A percentile compares a stretch with the other conserved stretches of the same genome.
These are phyloP conservation scores for Bassia scoparia DNA, from an alignment of 148 eudicot genomes.

Conservation along the genomic window DNA sequence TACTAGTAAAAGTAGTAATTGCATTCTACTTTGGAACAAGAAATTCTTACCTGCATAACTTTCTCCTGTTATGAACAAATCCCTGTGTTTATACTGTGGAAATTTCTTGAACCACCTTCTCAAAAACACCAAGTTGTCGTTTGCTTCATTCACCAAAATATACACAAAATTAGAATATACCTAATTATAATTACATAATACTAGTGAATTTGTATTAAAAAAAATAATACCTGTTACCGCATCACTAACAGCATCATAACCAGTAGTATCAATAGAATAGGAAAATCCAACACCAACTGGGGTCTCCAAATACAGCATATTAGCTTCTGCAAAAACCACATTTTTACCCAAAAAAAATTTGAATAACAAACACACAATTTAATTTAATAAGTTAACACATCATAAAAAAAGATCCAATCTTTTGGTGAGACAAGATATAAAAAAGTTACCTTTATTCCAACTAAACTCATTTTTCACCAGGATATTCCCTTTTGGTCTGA, in stretches of 20 bases:
- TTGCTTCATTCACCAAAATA: conserved; percentile 44
- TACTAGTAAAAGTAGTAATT: background rate
- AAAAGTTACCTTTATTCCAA: conserved; percentile 77
- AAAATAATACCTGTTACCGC: conserved; percentile 59
- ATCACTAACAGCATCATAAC: conserved; percentile 71
- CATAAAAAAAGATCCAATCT: background rate
- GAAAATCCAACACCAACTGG: conserved; percentile 98
- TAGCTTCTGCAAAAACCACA: conserved; percentile 67
- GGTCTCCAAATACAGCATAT: conserved; percentile 84
- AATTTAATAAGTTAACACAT: background rate
- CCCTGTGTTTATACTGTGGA: conserved; percentile 66
- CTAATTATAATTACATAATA: background rate
- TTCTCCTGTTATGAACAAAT: conserved; percentile 87
- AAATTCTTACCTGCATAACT: conserved; percentile 81
- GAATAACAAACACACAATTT: background rate
- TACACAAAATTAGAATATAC: conserved; percentile 14
- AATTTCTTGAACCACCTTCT: conserved; percentile 84
- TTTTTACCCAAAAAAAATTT: background rate
- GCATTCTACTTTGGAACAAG: background rate
- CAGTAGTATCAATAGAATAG: conserved; percentile 58
- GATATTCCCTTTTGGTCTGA: conserved; percentile 75
- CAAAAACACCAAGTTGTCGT: conserved; percentile 82
- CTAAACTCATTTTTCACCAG: conserved; percentile 73
- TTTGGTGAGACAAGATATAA: background rate
- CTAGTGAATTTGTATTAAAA: background rate